Percentiles rank a stretch among this genome's conserved stretches.
These are phyloP conservation scores for Tuctoria greenei DNA, from an alignment of 176 grass and related monocot genomes.

Conservation along the genomic window DNA sequence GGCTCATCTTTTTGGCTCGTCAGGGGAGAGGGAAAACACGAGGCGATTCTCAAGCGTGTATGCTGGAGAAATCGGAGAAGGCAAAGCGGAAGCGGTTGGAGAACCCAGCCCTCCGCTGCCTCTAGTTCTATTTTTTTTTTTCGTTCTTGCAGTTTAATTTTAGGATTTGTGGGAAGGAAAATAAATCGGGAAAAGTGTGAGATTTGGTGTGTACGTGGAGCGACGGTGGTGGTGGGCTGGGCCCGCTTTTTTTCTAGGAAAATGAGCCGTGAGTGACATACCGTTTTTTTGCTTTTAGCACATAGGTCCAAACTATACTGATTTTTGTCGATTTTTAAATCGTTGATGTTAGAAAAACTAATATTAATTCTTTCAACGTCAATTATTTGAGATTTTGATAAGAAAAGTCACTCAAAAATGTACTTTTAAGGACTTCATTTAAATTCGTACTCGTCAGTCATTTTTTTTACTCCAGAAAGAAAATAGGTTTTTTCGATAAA, in stretches of 20 bases:
- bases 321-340: neutral
- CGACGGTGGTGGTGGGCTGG: neutral
- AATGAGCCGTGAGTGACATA: neutral
- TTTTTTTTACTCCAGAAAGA: too few relatives aligned
- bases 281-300: neutral
- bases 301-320: neutral
- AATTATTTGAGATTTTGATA: too few relatives aligned
- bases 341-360: too few relatives aligned
- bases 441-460: too few relatives aligned
- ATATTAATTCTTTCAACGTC: too few relatives aligned
- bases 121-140: neutral
- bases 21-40: neutral
- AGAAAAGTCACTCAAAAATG: too few relatives aligned
- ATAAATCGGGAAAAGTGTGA: neutral
- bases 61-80: conserved; percentile 31
- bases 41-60: neutral
- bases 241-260: neutral
- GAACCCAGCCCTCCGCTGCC: conserved; percentile 30
- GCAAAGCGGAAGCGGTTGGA: conserved; percentile 27
- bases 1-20: neutral
- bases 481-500: too few relatives aligned
- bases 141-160: neutral
- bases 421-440: too few relatives aligned
- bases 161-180: neutral
- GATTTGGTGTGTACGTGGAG: conserved; percentile 14